A percentile compares a stretch with the other conserved stretches of the same genome.
Evolutionary conservation across 2,329 filamentous ascomycete species (phyloP).

Genomic region (Nothomitra cinnamomea): DNA sequence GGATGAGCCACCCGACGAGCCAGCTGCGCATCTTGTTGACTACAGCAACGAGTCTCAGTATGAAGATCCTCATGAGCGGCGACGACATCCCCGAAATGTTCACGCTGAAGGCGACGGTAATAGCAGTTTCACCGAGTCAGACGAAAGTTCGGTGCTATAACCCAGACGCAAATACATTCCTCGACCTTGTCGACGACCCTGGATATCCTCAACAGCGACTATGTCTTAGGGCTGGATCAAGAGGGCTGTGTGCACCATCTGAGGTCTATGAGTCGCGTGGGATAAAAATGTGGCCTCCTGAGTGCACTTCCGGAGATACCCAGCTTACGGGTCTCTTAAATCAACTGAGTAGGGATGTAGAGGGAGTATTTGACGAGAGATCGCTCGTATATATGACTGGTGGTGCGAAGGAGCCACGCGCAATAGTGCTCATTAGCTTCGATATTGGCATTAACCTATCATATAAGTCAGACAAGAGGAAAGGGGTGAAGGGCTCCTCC

Average conservation of each 20-base stretch:
- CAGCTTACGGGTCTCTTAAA: conserved; percentile 25
- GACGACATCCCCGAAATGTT: conserved; percentile 27
- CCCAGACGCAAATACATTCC: conserved; percentile 32
- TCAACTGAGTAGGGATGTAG: conserved; percentile 22
- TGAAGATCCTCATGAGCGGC: conserved; percentile 19
- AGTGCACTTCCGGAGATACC: background rate
- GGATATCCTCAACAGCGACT: conserved; percentile 19
- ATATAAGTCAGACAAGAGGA: background rate
- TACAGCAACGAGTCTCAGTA: conserved; percentile 22
- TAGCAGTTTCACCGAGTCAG: conserved; percentile 31
- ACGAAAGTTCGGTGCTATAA: conserved; percentile 40
- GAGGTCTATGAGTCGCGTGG: background rate
- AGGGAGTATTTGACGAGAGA: conserved; percentile 30
- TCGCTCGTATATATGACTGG: conserved; percentile 29
- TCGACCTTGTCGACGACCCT: conserved; percentile 40
- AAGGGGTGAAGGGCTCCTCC: background rate
- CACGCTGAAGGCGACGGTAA: conserved; percentile 27
- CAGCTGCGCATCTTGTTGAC: conserved; percentile 15
- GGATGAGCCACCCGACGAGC: conserved; percentile 16
- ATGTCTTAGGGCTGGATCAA: conserved; percentile 32
- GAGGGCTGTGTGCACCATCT: conserved; percentile 20
- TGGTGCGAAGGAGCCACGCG: conserved; percentile 10
- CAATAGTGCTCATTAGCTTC: conserved; percentile 27
- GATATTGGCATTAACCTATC: conserved; percentile 14
- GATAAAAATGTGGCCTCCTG: conserved; percentile 1